Evolutionary conservation across 371 early-diverging fungal genomes (phyloP).

Genomic region (Mucor mucedo): DNA sequence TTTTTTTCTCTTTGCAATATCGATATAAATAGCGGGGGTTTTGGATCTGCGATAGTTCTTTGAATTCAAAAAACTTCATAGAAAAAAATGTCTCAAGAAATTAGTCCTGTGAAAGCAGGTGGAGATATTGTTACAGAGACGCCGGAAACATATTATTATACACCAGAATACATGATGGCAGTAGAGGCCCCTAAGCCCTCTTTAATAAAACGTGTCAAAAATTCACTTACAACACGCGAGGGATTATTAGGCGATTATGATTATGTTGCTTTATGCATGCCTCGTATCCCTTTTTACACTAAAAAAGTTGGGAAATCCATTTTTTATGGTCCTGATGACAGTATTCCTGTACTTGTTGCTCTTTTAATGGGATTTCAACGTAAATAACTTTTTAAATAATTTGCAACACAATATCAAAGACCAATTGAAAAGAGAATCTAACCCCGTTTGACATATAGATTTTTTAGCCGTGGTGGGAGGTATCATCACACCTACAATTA

Average conservation of each 20-base stretch:
- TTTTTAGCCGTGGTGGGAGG: constrained; percentile 58
- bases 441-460: constrained; percentile 42
- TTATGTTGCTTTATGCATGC: constrained; percentile 28
- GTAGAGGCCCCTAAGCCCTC: no score
- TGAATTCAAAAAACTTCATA: no score
- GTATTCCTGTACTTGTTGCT: constrained; percentile 22
- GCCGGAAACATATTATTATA: no score
- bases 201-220: no score
- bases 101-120: no score
- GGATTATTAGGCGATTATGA: constrained; percentile 13
- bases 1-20: no score
- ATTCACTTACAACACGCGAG: no score
- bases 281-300: constrained; percentile 23
- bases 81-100: no score
- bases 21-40: no score
- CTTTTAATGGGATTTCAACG: constrained; percentile 29
- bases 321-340: constrained; percentile 30
- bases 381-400: constrained; percentile 8
- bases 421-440: constrained; percentile 31
- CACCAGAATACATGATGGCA: background rate
- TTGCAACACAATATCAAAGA: background rate
- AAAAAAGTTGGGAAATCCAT: constrained; percentile 20
- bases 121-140: no score
- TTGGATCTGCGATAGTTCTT: no score
- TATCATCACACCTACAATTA: constrained; percentile 54